phyloP scores from a whole-genome alignment of 495 filamentous ascomycete genomes.

The Aspergillus ostianus region DNA sequence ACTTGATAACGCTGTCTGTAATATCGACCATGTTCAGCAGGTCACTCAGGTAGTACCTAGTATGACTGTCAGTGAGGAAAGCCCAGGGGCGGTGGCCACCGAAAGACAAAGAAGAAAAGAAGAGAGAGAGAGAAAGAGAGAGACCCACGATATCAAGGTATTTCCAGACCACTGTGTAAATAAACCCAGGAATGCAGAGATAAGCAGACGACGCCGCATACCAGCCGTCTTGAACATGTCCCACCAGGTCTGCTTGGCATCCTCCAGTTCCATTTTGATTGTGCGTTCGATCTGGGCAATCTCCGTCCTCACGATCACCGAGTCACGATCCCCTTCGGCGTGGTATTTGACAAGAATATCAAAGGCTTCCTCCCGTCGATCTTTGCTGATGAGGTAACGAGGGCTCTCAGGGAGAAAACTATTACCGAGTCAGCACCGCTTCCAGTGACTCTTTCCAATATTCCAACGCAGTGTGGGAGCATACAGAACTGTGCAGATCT shows the following conservation, averaged over 20 bases:
- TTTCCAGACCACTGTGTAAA: conserved; percentile 69
- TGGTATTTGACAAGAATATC: conserved; percentile 60
- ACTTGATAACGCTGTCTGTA: conserved; percentile 50
- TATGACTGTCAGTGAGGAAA: conserved; percentile 8
- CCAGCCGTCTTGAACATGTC: conserved; percentile 55
- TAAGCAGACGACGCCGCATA: conserved; percentile 55
- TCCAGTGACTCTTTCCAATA: conserved; percentile 1
- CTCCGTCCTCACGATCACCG: conserved; percentile 58
- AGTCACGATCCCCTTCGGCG: conserved; percentile 53
- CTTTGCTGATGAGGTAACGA: conserved; percentile 59
- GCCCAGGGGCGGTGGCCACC: neutral
- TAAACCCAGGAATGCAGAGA: conserved; percentile 56
- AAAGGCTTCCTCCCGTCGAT: conserved; percentile 55
- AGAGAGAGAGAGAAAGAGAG: too few species aligned
- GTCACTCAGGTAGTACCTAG: conserved; percentile 53
- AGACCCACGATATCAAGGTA: conserved; percentile 53
- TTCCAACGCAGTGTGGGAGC: neutral
- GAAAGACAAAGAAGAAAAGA: too few species aligned
- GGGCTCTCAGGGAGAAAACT: conserved; percentile 60
- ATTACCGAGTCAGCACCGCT: neutral
- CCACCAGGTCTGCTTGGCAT: conserved; percentile 52
- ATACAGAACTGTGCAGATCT: conserved; percentile 43
- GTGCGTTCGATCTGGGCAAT: conserved; percentile 59
- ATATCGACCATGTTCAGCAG: conserved; percentile 49
- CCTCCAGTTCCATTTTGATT: conserved; percentile 55